These are phyloP conservation scores for Quillaja saponaria DNA, from an alignment of 306 rosid species.

Conservation along the genomic window DNA sequence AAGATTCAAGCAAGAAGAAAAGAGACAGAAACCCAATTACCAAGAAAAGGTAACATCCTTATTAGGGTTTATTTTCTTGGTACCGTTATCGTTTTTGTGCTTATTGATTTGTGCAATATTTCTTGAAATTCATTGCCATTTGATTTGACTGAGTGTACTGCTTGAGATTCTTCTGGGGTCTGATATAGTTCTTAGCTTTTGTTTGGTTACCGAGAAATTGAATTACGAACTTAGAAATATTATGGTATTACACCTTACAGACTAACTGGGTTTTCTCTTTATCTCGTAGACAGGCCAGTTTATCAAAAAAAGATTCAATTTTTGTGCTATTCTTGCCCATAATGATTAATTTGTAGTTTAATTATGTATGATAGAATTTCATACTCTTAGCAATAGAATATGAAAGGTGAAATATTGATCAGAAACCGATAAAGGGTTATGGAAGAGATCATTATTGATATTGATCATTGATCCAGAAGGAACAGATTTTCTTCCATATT, in stretches of 20 bases:
- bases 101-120: neutral
- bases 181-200: neutral
- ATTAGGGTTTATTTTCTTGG: constrained; percentile 14
- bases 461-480: no score
- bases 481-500: no score
- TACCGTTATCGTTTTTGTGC: neutral
- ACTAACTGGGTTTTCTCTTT: no score
- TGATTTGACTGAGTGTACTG: no score
- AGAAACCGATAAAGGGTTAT: no score
- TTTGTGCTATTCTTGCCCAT: neutral
- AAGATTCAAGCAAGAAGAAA: neutral
- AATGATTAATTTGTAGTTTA: constrained; percentile 1
- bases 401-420: no score
- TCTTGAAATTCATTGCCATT: constrained; percentile 1
- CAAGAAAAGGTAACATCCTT: constrained; percentile 7
- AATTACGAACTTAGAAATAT: no score
- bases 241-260: no score
- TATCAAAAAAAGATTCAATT: no score
- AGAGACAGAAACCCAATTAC: neutral
- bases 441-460: no score
- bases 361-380: neutral
- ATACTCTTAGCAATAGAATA: no score
- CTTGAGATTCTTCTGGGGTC: constrained; percentile 9
- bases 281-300: no score
- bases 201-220: neutral